phyloP scores from a whole-genome alignment of 1,139 yeast genomes.

The Saccharomyces hybrid region DNA sequence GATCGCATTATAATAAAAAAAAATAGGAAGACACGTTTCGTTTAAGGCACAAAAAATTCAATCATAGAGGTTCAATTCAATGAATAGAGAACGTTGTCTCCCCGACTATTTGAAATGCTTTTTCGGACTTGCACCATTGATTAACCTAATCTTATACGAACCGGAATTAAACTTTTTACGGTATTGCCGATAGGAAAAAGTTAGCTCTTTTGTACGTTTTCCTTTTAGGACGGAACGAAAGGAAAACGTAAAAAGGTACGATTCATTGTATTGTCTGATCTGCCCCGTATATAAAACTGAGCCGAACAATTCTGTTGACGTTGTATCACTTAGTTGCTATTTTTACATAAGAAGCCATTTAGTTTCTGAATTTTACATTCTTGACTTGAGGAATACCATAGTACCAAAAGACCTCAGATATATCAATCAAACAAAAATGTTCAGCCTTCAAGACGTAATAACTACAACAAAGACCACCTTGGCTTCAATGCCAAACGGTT shows the following conservation, averaged over 20 bases:
- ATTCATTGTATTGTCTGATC: not conserved
- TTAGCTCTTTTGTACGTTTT: not conserved
- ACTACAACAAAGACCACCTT: slow-evolving; percentile 19
- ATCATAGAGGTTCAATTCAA: not conserved
- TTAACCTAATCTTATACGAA: not conserved
- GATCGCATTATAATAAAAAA: not conserved
- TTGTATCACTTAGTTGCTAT: not conserved
- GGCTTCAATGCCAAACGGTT: slow-evolving; percentile 27
- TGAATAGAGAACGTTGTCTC: slow-evolving; percentile 1
- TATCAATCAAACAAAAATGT: slow-evolving; percentile 9
- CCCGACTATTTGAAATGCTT: not conserved
- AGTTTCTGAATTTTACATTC: not conserved
- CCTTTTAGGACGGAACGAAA: not conserved
- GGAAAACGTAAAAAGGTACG: not conserved
- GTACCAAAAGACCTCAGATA: not conserved
- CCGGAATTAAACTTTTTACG: not conserved
- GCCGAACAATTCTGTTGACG: not conserved
- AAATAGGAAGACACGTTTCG: not conserved
- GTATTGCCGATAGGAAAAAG: not conserved
- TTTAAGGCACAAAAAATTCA: not conserved
- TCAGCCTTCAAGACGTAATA: slow-evolving; percentile 21
- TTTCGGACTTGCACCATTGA: not conserved
- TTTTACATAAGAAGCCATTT: not conserved
- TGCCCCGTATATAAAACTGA: not conserved
- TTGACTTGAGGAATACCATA: not conserved